phyloP scores from a whole-genome alignment of 495 filamentous ascomycete species.

The Hypomontagnella monticulosa region DNA sequence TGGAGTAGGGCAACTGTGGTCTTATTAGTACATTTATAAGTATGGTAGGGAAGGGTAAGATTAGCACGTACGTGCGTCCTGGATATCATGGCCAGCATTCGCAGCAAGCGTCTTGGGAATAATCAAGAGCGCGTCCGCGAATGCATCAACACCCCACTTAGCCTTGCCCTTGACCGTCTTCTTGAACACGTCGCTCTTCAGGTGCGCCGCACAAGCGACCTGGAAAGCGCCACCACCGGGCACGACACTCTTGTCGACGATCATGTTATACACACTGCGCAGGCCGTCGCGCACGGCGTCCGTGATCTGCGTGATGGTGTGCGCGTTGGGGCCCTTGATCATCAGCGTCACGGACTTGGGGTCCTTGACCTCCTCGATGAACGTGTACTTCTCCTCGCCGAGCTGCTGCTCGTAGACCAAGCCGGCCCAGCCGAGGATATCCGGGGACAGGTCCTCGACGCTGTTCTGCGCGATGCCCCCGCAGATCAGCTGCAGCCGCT shows the following conservation, averaged over 20 bases:
- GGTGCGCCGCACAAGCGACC: constrained; percentile 89
- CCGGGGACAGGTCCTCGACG: constrained; percentile 89
- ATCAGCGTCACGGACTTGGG: constrained; percentile 98
- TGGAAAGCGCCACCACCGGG: constrained; percentile 97
- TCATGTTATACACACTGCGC: constrained; percentile 97
- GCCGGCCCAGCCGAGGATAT: constrained; percentile 95
- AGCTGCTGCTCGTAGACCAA: constrained; percentile 97
- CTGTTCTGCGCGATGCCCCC: constrained; percentile 93
- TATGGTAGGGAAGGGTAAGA: neutral
- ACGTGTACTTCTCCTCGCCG: constrained; percentile 98
- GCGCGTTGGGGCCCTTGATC: constrained; percentile 96
- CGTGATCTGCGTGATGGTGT: constrained; percentile 95
- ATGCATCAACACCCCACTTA: constrained; percentile 92
- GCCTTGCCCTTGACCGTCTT: constrained; percentile 97
- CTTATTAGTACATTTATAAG: constrained; percentile 30
- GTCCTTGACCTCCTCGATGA: constrained; percentile 97
- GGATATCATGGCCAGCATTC: constrained; percentile 95
- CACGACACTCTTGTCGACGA: constrained; percentile 93
- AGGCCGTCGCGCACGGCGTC: constrained; percentile 98
- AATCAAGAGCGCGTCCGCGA: constrained; percentile 90
- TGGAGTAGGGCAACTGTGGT: constrained; percentile 78
- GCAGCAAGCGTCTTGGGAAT: constrained; percentile 98
- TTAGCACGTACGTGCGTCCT: constrained; percentile 78
- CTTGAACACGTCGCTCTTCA: constrained; percentile 80
- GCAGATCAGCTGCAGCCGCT: constrained; percentile 92